A percentile compares a stretch with the other conserved stretches of the same genome.
These are phyloP conservation scores for Biancaea sappan DNA, from an alignment of 306 rosid species.

Conservation along the genomic window DNA sequence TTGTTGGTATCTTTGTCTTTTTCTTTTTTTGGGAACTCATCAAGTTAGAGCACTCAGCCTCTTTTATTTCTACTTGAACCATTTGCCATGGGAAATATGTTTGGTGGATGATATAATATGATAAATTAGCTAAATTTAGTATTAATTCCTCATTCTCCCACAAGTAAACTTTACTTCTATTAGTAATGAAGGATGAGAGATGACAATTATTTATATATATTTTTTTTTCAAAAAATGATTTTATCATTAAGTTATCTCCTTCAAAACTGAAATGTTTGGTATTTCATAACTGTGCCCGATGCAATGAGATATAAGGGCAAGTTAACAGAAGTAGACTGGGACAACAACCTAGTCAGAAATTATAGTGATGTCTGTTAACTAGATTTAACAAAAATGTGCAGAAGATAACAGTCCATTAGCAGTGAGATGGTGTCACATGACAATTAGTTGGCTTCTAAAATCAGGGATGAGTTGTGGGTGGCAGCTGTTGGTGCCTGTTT, in stretches of 20 bases:
- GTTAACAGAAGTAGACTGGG: slow-evolving; percentile 18
- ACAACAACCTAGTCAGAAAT: slow-evolving; percentile 8
- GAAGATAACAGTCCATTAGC: neutral
- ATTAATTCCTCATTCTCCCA: neutral
- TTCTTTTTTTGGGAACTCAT: neutral
- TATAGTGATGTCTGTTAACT: slow-evolving; percentile 17
- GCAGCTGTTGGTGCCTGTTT: slow-evolving; percentile 25
- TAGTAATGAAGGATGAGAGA: slow-evolving; percentile 18
- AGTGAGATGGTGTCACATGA: slow-evolving; percentile 2
- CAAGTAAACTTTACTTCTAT: neutral
- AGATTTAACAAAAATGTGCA: slow-evolving; percentile 10
- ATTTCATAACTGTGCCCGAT: slow-evolving; percentile 26
- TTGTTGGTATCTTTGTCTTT: slow-evolving; percentile 39
- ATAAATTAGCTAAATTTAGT: neutral
- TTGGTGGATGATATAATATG: slow-evolving; percentile 28
- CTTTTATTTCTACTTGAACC: slow-evolving; percentile 39
- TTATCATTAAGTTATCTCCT: neutral
- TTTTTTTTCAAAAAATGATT: neutral
- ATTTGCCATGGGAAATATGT: slow-evolving; percentile 29
- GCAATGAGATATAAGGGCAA: slow-evolving; percentile 13
- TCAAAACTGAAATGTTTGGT: slow-evolving; percentile 9
- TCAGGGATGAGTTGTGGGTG: slow-evolving; percentile 17
- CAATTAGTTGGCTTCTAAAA: slow-evolving; percentile 21
- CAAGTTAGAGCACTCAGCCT: slow-evolving; percentile 30
- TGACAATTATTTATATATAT: slow-evolving; percentile 5